Evolutionary conservation across 225 moss, liverwort and hornwort species (phyloP).

Genomic region (Asterella californica): DNA sequence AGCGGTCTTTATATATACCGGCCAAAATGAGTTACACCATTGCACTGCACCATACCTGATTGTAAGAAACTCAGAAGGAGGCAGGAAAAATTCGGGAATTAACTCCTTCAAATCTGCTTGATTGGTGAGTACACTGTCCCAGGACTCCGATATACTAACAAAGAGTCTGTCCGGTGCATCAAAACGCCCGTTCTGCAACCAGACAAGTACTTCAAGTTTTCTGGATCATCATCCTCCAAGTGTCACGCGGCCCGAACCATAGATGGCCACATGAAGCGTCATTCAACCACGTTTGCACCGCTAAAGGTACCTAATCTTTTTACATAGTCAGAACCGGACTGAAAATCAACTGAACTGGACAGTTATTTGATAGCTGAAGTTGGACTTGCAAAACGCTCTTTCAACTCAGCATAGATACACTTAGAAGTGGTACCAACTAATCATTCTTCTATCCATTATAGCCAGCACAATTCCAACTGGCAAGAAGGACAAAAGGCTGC

Average conservation of each 20-base stretch:
- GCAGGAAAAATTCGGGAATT: slow-evolving; percentile 93
- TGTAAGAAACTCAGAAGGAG: slow-evolving; percentile 82
- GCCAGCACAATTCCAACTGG: too few species aligned
- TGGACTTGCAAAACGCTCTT: too few species aligned
- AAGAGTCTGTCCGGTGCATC: slow-evolving; percentile 97
- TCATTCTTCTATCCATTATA: neutral
- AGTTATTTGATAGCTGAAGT: too few species aligned
- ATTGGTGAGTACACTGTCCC: slow-evolving; percentile 94
- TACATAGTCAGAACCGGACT: too few species aligned
- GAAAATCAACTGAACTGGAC: too few species aligned
- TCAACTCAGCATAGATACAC: too few species aligned
- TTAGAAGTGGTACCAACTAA: too few species aligned
- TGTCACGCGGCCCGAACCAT: neutral
- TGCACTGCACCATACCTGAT: slow-evolving; percentile 57
- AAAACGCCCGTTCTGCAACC: slow-evolving; percentile 87
- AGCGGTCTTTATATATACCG: neutral
- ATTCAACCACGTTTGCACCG: neutral
- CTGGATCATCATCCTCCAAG: neutral
- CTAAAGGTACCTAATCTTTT: neutral
- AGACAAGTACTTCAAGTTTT: neutral
- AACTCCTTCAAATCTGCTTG: slow-evolving; percentile 98
- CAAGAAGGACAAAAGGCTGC: neutral
- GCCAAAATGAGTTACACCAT: neutral
- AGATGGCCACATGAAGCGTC: neutral
- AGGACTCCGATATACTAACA: slow-evolving; percentile 80